Conservation (phyloP, 2,329 filamentous ascomycete species). For the Colletotrichum shisoi region DNA sequence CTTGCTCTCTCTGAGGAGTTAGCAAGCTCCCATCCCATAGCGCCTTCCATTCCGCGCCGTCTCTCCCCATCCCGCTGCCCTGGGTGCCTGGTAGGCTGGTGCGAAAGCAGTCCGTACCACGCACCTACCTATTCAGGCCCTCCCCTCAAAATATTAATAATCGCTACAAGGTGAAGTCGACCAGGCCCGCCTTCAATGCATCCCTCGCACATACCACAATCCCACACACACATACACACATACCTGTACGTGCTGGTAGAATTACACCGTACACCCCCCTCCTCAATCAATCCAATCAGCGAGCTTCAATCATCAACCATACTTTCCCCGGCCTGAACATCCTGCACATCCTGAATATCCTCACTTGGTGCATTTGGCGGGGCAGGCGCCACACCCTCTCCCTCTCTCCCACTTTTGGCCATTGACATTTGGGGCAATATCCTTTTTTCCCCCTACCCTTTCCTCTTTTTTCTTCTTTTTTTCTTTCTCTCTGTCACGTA, state of each 20-base stretch:
- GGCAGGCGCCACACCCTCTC: constrained; percentile 33
- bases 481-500: neutral
- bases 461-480: constrained; percentile 15
- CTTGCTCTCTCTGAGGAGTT: constrained; percentile 2
- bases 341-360: constrained; percentile 34
- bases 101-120: neutral
- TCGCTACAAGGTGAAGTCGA: constrained; percentile 10
- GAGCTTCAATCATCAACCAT: constrained; percentile 31
- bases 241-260: too few relatives aligned
- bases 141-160: constrained; percentile 4
- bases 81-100: neutral
- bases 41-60: neutral
- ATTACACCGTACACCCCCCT: neutral
- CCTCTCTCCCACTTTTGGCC: constrained; percentile 30
- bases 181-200: constrained; percentile 23
- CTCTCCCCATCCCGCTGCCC: neutral
- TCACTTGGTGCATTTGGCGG: constrained; percentile 23
- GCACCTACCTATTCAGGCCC: neutral
- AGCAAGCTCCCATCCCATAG: constrained; percentile 5
- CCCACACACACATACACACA: neutral
- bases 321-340: constrained; percentile 31
- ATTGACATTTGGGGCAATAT: constrained; percentile 17
- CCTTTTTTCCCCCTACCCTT: constrained; percentile 12
- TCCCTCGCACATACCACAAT: constrained; percentile 8
- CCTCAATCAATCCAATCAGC: constrained; percentile 30